Conservation (phyloP, 345 rosid species). For the Hibiscus tridactylites region DNA sequence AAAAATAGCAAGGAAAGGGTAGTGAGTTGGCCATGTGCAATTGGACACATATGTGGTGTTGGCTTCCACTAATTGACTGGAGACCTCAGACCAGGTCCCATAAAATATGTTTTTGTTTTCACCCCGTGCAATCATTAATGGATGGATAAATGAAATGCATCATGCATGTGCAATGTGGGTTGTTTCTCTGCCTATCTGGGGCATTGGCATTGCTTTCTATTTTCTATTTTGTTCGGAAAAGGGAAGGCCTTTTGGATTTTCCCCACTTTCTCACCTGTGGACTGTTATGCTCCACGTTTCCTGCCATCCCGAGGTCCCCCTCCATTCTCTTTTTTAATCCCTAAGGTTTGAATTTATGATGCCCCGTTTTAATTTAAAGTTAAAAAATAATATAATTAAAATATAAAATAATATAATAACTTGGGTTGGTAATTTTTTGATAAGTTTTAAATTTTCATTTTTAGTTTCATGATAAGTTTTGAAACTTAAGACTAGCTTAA, state of each 20-base stretch:
- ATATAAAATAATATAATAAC: no score
- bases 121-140: conserved; percentile 34
- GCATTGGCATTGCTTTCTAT: conserved; percentile 21
- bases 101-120: conserved; percentile 8
- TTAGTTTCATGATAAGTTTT: no score
- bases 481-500: no score
- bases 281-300: conserved; percentile 34
- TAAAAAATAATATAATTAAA: no score
- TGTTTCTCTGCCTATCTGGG: conserved; percentile 20
- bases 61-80: conserved; percentile 31
- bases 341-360: no score
- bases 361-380: no score
- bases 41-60: conserved; percentile 21
- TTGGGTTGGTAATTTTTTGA: no score
- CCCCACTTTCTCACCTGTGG: conserved; percentile 18
- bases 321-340: background rate
- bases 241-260: conserved; percentile 23
- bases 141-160: conserved; percentile 24
- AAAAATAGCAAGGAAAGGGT: background rate
- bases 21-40: conserved; percentile 12
- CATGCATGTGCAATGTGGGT: conserved; percentile 42
- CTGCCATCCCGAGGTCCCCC: conserved; percentile 11
- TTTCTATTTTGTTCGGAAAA: conserved; percentile 19
- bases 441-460: no score
- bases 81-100: conserved; percentile 8